Conservation (phyloP, 2,329 filamentous ascomycete genomes). For the Plenodomus tracheiphilus region DNA sequence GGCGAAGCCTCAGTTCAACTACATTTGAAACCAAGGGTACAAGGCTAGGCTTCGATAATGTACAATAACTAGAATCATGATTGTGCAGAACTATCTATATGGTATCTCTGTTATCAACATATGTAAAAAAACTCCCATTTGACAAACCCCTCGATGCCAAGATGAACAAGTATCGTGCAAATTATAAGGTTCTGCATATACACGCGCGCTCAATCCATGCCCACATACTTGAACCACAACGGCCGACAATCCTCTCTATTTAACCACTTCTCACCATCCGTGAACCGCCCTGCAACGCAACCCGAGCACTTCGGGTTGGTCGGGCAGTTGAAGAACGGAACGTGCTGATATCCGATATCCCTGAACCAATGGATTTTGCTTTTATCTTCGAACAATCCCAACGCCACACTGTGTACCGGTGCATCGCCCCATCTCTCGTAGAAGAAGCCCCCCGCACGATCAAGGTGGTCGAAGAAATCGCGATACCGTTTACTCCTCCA, state of each 20-base stretch:
- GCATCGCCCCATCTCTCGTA: slow-evolving; percentile 99
- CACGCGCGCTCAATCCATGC: slow-evolving; percentile 62
- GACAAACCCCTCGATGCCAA: too few relatives aligned
- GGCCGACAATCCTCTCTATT: slow-evolving; percentile 91
- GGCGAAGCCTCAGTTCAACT: too few relatives aligned
- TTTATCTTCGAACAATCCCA: slow-evolving; percentile 89
- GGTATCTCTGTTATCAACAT: too few relatives aligned
- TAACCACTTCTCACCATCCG: slow-evolving; percentile 83
- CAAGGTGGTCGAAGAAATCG: slow-evolving; percentile 94
- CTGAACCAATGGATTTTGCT: slow-evolving; percentile 98
- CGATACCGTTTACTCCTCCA: slow-evolving; percentile 90
- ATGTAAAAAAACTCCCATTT: too few relatives aligned
- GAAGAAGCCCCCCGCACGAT: slow-evolving; percentile 94
- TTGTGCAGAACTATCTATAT: too few relatives aligned
- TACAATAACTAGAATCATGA: too few relatives aligned
- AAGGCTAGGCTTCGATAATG: too few relatives aligned
- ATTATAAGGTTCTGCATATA: too few relatives aligned
- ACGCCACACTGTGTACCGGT: slow-evolving; percentile 90
- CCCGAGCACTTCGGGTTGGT: slow-evolving; percentile 92
- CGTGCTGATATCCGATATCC: slow-evolving; percentile 97
- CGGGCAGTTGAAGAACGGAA: slow-evolving; percentile 98
- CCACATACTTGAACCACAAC: slow-evolving; percentile 95
- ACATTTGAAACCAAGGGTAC: too few relatives aligned
- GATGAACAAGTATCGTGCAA: too few relatives aligned
- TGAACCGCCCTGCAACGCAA: slow-evolving; percentile 84